Base-by-base conservation (phyloP, 352 stramenopile species). In the Elongisporangium senticosum region DNA sequence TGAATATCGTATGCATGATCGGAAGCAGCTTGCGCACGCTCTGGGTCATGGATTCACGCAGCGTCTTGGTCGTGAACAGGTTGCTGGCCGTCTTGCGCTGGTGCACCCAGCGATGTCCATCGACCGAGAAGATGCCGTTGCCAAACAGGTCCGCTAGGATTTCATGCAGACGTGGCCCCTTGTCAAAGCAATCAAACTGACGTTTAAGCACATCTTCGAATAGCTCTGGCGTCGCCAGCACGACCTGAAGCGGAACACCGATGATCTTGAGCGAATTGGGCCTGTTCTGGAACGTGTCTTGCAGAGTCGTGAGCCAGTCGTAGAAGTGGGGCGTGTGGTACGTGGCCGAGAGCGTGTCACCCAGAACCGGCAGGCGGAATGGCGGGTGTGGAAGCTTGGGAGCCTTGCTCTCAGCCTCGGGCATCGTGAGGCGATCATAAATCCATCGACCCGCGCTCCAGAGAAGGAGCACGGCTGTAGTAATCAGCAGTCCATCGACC, bases 101-200 rank as follows among this genome's bases (percentile, higher is more conserved):
- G 49, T 65, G 52, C 24, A 68, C 53, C 78, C 78, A 86, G n/a
- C 40, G 39, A 33, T 53, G 48, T 17, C 71, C 68, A 56, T 81
- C 67, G 10, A 58, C 47, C 17, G 54, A 55, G 50, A 80, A 76
- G 57, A 96, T 94, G 15, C 86, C 86, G 17, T 82, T 63, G 24
- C 88, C 86, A 51, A 96, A 74, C 17, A 95, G 68, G 50, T 91
- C 77, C 11, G 60, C 48, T 0, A 84, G 59, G 7, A 86, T 72
- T 7, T 65, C 59, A 7, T 68, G 59, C n/a, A 83, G 62, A 72
- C 64, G 24, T 83, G 60, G 49, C 62, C 77, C 77, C 55, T 87
- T 87, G 55, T 61, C 69, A 52, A 87, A 87, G 51, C 65, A 56
- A 0, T 79, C 64, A 26, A 83, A 83, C 55, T 87, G 77, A 37